Base-by-base conservation (phyloP, 2,329 filamentous ascomycete genomes). In the Tolypocladium tundrense region DNA sequence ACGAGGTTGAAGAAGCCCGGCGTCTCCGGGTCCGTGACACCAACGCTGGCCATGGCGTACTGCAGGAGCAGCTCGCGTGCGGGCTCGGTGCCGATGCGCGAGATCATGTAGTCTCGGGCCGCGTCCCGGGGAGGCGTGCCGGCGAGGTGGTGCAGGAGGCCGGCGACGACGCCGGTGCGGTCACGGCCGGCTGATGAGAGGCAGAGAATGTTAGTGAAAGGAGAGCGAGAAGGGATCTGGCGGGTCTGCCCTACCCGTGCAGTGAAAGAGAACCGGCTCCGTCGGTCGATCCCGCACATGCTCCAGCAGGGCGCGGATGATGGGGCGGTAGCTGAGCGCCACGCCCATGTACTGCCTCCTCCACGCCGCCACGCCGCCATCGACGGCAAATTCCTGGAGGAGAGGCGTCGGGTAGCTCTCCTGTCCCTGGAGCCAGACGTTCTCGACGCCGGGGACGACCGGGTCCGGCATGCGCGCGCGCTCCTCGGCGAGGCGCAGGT, bases 231-330 rank as follows among this genome's bases (percentile, higher is more conserved):
- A 31, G 39, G 19, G 35, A 40, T n/a, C n/a, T n/a, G n/a, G n/a
- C n/a, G n/a, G n/a, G 8, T 9, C 42, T 40, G 33, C 68, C 73
- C 63, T 63, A 80, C 79, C 80, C 10, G 77, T 81, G 65, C 80
- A 84, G 65, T 84, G 81, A 45, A 83, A 77, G 53, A 83, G 60
- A 59, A 81, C 73, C 19, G 74, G 72, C 64, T 79, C 73, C 0
- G 64, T 58, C 9, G 75, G 74, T 13, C 70, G 68, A 60, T 82
- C 79, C 54, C 77, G 69, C 11, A 82, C 69, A 58, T 77, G 75
- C 64, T 78, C 72, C 33, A 83, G 69, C 7, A 83, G 69, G 8
- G 71, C 72, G 43, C 66, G 71, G 62, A 80, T 75, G 24, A 69
- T 72, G 8, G 70, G 70, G 56, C 58, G 62, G 64, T 82, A 81